A percentile compares a stretch with the other conserved stretches of the same genome.
Evolutionary conservation across 352 stramenopile species (phyloP).

Genomic region (Pythium periplocum): DNA sequence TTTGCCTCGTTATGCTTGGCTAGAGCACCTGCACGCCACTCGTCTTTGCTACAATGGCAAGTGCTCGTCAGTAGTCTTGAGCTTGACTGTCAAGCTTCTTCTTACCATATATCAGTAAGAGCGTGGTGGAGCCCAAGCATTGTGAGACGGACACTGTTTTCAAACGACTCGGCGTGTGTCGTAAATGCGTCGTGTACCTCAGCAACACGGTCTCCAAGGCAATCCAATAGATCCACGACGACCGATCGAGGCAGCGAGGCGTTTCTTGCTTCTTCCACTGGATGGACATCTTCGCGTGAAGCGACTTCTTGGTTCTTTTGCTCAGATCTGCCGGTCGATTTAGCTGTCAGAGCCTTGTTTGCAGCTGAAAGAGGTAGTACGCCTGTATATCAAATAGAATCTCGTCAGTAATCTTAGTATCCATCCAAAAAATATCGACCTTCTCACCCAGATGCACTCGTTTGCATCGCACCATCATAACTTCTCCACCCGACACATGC

Average conservation of each 20-base stretch:
- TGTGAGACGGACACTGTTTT: conserved; percentile 23
- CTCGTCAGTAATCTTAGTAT: not conserved
- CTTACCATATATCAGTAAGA: conserved; percentile 35
- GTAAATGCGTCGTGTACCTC: conserved; percentile 52
- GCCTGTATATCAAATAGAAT: not conserved
- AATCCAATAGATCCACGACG: conserved; percentile 57
- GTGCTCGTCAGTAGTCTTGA: too few species aligned
- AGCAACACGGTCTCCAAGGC: conserved; percentile 52
- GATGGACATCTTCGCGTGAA: not conserved
- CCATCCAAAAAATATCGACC: not conserved
- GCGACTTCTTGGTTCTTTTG: too few species aligned
- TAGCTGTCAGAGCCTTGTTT: not conserved
- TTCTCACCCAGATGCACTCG: conserved; percentile 21
- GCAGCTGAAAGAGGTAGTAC: not conserved
- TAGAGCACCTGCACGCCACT: too few species aligned
- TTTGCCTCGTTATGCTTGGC: too few species aligned
- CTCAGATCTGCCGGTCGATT: not conserved
- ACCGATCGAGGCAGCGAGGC: conserved; percentile 17
- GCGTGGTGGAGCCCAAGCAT: conserved; percentile 45
- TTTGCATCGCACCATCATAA: conserved; percentile 46
- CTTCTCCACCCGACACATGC: conserved; percentile 42
- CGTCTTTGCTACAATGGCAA: too few species aligned
- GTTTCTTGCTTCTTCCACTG: not conserved
- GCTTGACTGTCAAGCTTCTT: not conserved
- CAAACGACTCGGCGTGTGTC: too few species aligned